These are phyloP conservation scores for Tulasnella sp. DNA, from an alignment of 768 basidiomycete species.

Conservation along the genomic window DNA sequence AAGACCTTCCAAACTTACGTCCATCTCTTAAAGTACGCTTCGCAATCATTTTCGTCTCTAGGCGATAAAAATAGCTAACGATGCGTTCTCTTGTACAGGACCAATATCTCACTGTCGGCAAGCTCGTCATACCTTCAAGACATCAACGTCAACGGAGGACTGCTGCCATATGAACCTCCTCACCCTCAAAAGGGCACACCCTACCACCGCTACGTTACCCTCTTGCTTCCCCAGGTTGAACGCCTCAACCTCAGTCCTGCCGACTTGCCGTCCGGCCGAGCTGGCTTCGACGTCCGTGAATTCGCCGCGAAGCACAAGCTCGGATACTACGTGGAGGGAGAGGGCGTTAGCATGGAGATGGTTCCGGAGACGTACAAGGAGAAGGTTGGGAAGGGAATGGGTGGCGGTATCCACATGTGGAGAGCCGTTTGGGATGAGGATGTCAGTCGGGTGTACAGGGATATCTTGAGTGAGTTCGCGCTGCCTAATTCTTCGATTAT, in stretches of 20 bases:
- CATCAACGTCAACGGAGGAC: slow-evolving; percentile 33
- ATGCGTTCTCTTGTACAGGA: background rate
- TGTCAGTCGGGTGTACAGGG: slow-evolving; percentile 66
- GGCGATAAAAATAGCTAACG: too few relatives aligned
- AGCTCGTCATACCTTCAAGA: background rate
- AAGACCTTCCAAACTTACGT: slow-evolving; percentile 71
- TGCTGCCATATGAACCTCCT: slow-evolving; percentile 74
- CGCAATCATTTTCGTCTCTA: slow-evolving; percentile 52
- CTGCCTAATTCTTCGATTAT: background rate
- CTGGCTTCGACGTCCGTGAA: slow-evolving; percentile 65
- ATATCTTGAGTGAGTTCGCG: slow-evolving; percentile 64
- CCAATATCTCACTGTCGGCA: slow-evolving; percentile 19
- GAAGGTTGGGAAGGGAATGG: slow-evolving; percentile 40
- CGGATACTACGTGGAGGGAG: slow-evolving; percentile 32
- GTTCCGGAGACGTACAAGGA: slow-evolving; percentile 28
- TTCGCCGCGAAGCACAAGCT: slow-evolving; percentile 60
- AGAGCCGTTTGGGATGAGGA: slow-evolving; percentile 72
- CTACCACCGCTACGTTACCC: slow-evolving; percentile 84
- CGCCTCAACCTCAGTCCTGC: slow-evolving; percentile 35
- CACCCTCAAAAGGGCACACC: slow-evolving; percentile 88
- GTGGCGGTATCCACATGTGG: slow-evolving; percentile 85
- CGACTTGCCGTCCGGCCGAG: slow-evolving; percentile 44
- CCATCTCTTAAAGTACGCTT: slow-evolving; percentile 81
- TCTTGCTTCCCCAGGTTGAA: slow-evolving; percentile 73
- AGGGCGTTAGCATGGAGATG: slow-evolving; percentile 45